Evolutionary conservation across 176 grass and related monocot genomes (phyloP).

Genomic region (Puya raimondii): DNA sequence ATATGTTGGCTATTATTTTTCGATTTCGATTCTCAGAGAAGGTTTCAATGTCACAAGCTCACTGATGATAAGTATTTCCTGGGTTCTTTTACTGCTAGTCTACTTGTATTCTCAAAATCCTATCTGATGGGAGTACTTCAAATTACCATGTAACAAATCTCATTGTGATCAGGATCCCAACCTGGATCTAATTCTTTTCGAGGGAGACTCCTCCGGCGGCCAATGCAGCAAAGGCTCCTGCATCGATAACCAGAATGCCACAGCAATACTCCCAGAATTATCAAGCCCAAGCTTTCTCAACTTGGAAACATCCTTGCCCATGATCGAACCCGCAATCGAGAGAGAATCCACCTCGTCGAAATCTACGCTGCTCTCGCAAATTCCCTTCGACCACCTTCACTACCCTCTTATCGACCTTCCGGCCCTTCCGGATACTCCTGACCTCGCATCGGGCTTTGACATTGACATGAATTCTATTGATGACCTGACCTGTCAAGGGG

Average conservation of each 20-base stretch:
- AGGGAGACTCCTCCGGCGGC: conserved; percentile 10
- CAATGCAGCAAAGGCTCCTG: not conserved
- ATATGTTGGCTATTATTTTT: too few species aligned
- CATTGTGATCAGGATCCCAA: conserved; percentile 13
- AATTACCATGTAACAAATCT: not conserved
- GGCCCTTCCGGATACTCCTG: not conserved
- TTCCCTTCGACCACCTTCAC: conserved; percentile 12
- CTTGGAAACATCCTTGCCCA: conserved; percentile 21
- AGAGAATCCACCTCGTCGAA: conserved; percentile 25
- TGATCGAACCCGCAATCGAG: not conserved
- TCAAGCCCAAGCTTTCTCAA: not conserved
- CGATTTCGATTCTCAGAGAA: too few species aligned
- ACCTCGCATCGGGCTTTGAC: conserved; percentile 8
- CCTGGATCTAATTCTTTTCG: conserved; percentile 15
- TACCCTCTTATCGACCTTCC: conserved; percentile 29
- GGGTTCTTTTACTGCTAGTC: too few species aligned
- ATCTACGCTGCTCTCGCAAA: not conserved
- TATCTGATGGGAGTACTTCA: not conserved
- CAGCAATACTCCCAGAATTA: conserved; percentile 1
- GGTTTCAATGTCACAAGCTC: too few species aligned
- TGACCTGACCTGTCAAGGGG: conserved; percentile 16
- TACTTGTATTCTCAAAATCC: too few species aligned
- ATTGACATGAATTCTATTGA: not conserved
- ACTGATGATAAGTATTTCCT: too few species aligned
- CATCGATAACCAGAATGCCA: conserved; percentile 1